Conservation (phyloP, 176 grass and related monocot genomes). For the Lolium multiflorum region DNA sequence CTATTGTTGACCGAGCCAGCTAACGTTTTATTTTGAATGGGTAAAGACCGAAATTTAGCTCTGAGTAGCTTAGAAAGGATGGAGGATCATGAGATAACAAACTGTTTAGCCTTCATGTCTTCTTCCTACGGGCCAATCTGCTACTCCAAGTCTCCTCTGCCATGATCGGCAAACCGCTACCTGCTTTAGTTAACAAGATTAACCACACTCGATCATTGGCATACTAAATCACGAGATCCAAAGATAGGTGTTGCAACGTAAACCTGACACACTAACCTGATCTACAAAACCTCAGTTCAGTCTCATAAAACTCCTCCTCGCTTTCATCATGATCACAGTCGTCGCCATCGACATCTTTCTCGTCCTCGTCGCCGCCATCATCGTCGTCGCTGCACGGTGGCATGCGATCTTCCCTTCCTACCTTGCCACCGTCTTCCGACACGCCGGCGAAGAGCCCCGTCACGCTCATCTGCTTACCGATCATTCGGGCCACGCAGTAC, state of each 20-base stretch:
- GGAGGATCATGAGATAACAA: constrained; percentile 42
- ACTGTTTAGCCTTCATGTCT: neutral
- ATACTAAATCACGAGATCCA: neutral
- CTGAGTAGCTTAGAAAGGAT: neutral
- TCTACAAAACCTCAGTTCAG: constrained; percentile 30
- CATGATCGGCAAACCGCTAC: constrained; percentile 47
- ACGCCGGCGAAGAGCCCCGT: constrained; percentile 66
- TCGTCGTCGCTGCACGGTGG: neutral
- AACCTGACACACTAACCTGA: constrained; percentile 35
- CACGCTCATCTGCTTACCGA: constrained; percentile 80
- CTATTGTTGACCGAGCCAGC: neutral
- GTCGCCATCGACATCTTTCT: neutral
- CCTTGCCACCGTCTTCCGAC: neutral
- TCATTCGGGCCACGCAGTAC: constrained; percentile 83
- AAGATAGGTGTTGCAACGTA: neutral
- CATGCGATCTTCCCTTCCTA: constrained; percentile 38
- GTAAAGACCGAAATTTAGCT: neutral
- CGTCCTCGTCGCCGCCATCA: neutral
- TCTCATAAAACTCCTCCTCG: constrained; percentile 37
- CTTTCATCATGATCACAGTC: constrained; percentile 27
- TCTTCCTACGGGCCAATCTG: constrained; percentile 20
- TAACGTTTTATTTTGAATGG: neutral
- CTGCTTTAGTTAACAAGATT: constrained; percentile 35
- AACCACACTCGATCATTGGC: constrained; percentile 18
- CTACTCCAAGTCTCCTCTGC: constrained; percentile 43